Evolutionary conservation across 768 basidiomycete genomes (phyloP).

Genomic region (Chlorophyllum brunneum): DNA sequence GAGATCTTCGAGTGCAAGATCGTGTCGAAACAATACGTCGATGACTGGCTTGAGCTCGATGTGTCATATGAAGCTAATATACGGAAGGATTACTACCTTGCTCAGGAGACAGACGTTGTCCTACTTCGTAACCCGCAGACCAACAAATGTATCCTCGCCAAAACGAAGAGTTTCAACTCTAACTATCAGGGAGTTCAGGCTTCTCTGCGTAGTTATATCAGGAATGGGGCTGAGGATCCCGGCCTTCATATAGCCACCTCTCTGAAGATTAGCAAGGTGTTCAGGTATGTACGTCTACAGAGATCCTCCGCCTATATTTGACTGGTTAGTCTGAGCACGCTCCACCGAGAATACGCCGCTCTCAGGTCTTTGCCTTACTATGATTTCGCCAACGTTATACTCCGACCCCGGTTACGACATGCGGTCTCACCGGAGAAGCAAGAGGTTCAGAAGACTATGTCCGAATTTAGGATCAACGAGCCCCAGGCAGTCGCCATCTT

Average conservation of each 20-base stretch:
- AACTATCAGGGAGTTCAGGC: constrained; percentile 46
- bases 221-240: constrained; percentile 40
- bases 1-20: constrained; percentile 62
- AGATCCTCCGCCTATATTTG: not conserved
- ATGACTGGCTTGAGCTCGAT: constrained; percentile 83
- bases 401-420: constrained; percentile 60
- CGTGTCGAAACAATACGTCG: constrained; percentile 62
- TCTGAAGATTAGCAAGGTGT: constrained; percentile 78
- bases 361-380: constrained; percentile 80
- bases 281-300: constrained; percentile 57
- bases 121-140: constrained; percentile 60
- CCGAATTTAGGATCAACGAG: constrained; percentile 74
- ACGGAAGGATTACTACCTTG: constrained; percentile 67
- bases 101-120: constrained; percentile 79
- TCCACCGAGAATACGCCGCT: constrained; percentile 90
- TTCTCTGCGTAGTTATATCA: constrained; percentile 52
- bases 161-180: constrained; percentile 38
- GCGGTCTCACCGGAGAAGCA: constrained; percentile 38
- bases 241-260: constrained; percentile 60
- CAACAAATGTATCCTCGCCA: constrained; percentile 62
- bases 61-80: constrained; percentile 54
- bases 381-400: constrained; percentile 66
- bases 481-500: constrained; percentile 92
- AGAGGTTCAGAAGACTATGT: constrained; percentile 67
- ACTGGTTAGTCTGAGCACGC: constrained; percentile 70